Percentiles rank a stretch among this genome's conserved stretches.
phyloP scores from a whole-genome alignment of 2,329 filamentous ascomycete genomes.

The Xylaria sp. region DNA sequence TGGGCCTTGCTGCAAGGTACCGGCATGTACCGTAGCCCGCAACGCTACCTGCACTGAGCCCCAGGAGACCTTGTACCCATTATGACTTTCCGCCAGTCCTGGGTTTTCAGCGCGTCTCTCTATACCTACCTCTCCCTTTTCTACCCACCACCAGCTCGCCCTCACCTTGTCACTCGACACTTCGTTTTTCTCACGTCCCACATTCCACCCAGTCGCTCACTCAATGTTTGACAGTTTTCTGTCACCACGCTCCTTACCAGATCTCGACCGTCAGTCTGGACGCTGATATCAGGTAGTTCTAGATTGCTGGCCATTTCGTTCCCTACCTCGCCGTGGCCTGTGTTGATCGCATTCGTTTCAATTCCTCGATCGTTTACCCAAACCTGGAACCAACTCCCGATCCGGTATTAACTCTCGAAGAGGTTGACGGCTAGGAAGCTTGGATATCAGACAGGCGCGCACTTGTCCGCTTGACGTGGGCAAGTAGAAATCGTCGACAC shows the following conservation, averaged over 20 bases:
- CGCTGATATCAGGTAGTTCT: conserved; percentile 25
- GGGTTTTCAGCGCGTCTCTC: conserved; percentile 3
- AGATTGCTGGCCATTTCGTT: conserved; percentile 35
- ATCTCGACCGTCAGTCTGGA: conserved; percentile 29
- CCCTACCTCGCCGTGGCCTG: conserved; percentile 32
- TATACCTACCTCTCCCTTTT: conserved; percentile 14
- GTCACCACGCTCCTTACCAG: conserved; percentile 39
- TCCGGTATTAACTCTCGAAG: conserved; percentile 27
- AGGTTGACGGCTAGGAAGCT: conserved; percentile 24
- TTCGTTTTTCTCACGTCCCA: conserved; percentile 22
- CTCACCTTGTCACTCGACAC: conserved; percentile 18
- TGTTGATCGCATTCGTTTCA: conserved; percentile 43
- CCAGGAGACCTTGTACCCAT: conserved; percentile 14
- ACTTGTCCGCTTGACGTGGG: conserved; percentile 12
- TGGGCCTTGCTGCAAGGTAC: too few relatives aligned
- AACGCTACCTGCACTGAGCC: conserved; percentile 11
- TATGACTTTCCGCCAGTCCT: neutral
- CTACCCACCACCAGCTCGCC: conserved; percentile 7
- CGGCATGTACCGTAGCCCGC: neutral
- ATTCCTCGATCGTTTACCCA: conserved; percentile 11
- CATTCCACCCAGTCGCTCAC: conserved; percentile 31
- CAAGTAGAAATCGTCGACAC: neutral
- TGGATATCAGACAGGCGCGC: conserved; percentile 22
- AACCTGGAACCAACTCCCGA: conserved; percentile 27
- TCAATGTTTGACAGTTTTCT: conserved; percentile 29